These are phyloP conservation scores for Pestalotiopsis fici DNA, from an alignment of 2,329 filamentous ascomycete species.

Conservation along the genomic window DNA sequence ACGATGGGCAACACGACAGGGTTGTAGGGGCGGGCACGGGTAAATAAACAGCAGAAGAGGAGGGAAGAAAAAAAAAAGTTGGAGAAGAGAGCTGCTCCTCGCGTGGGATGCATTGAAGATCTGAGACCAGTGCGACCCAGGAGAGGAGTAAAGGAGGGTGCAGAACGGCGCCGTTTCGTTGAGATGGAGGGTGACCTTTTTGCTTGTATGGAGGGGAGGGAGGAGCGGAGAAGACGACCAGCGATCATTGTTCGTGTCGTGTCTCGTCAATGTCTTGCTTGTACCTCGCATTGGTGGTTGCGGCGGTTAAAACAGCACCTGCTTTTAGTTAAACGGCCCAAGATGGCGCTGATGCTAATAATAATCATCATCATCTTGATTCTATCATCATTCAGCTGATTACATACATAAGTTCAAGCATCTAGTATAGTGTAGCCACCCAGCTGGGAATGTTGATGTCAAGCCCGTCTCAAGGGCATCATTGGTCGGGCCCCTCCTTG, in stretches of 20 bases:
- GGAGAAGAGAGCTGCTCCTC: not conserved
- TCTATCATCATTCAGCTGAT: not conserved
- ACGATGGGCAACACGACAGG: not conserved
- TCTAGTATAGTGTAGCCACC: too few relatives aligned
- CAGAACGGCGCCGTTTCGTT: not conserved
- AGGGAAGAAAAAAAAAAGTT: not conserved
- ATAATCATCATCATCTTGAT: not conserved
- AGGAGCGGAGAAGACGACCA: not conserved
- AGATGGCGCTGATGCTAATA: not conserved
- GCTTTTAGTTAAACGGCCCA: not conserved
- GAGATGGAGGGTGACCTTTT: not conserved
- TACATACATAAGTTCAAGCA: too few relatives aligned
- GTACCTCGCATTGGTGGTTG: not conserved
- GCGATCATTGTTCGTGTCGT: not conserved
- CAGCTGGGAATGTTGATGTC: too few relatives aligned
- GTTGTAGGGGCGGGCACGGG: not conserved
- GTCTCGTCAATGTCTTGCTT: not conserved
- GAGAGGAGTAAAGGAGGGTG: not conserved
- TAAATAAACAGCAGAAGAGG: not conserved
- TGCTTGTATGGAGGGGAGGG: not conserved
- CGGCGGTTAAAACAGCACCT: not conserved
- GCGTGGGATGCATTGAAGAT: not conserved
- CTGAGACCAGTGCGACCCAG: not conserved
- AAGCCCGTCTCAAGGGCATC: too few relatives aligned
- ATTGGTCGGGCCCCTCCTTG: too few relatives aligned